Evolutionary conservation across 768 basidiomycete species (phyloP).

Genomic region (Podaxis sp.): DNA sequence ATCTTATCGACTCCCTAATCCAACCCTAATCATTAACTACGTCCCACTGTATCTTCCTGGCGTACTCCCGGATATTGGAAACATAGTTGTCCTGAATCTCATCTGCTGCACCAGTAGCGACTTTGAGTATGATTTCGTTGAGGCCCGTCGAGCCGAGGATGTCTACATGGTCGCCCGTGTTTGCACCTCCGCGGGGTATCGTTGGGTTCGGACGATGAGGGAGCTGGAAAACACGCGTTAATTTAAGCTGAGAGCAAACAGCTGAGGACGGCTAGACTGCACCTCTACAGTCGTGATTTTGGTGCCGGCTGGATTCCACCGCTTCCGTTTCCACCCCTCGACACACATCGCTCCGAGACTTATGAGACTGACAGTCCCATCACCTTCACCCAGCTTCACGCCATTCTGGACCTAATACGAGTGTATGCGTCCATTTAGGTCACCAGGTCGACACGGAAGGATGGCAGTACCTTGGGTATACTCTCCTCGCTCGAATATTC

Average conservation of each 20-base stretch:
- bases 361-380: constrained; percentile 85
- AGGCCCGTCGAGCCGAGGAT: constrained; percentile 73
- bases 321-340: constrained; percentile 84
- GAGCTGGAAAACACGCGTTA: constrained; percentile 39
- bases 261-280: constrained; percentile 15
- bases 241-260: neutral
- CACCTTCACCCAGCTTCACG: constrained; percentile 91
- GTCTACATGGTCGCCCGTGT: constrained; percentile 89
- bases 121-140: constrained; percentile 88
- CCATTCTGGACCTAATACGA: constrained; percentile 62
- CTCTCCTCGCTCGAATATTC: constrained; percentile 64
- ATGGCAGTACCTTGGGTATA: constrained; percentile 44
- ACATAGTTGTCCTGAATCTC: constrained; percentile 68
- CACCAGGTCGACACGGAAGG: neutral
- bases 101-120: constrained; percentile 78
- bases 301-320: constrained; percentile 93
- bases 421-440: neutral
- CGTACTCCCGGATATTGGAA: constrained; percentile 76
- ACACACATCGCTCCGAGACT: constrained; percentile 96
- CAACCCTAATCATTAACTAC: constrained; percentile 36
- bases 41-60: constrained; percentile 76
- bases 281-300: constrained; percentile 86
- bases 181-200: constrained; percentile 86
- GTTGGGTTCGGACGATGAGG: constrained; percentile 70
- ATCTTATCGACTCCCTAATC: neutral